A percentile compares a stretch with the other conserved stretches of the same genome.
Conservation (phyloP, 768 basidiomycete species). For the Fibroporia radiculosa region DNA sequence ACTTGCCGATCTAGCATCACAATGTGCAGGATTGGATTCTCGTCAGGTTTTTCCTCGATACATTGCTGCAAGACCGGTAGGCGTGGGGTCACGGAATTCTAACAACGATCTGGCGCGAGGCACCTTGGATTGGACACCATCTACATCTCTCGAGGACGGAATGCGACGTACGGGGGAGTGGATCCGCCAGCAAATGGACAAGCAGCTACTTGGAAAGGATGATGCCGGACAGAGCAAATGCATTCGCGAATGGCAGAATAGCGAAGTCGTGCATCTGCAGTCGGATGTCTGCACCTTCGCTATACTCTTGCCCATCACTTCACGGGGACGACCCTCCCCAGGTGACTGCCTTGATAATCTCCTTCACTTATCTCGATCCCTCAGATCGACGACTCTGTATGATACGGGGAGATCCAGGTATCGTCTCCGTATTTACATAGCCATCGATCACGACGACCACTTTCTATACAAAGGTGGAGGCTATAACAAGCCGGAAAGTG, state of each 20-base stretch:
- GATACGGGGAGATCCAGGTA: conserved; percentile 29
- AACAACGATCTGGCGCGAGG: conserved; percentile 32
- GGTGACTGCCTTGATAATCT: conserved; percentile 36
- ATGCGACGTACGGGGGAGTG: conserved; percentile 40
- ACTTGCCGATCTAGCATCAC: conserved; percentile 35
- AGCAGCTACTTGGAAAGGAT: conserved; percentile 6
- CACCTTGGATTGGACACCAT: conserved; percentile 37
- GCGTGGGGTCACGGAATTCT: conserved; percentile 45
- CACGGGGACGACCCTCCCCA: conserved; percentile 30
- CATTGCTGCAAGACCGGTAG: conserved; percentile 28
- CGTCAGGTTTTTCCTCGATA: conserved; percentile 23
- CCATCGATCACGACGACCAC: conserved; percentile 42
- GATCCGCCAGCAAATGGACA: conserved; percentile 35
- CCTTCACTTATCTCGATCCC: conserved; percentile 32
- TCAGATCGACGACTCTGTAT: conserved; percentile 38
- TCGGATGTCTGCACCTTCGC: conserved; percentile 34
- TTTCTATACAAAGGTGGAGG: conserved; percentile 25
- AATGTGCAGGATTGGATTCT: conserved; percentile 22
- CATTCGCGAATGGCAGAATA: conserved; percentile 23
- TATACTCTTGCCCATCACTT: conserved; percentile 52
- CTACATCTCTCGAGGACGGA: conserved; percentile 34
- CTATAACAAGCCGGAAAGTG: conserved; percentile 26
- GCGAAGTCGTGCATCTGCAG: conserved; percentile 32
- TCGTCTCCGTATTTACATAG: conserved; percentile 39
- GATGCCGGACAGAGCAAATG: conserved; percentile 7